A percentile compares a stretch with the other conserved stretches of the same genome.
These are phyloP conservation scores for Paraconiothyrium brasiliense DNA, from an alignment of 2,329 filamentous ascomycete genomes.

Conservation along the genomic window DNA sequence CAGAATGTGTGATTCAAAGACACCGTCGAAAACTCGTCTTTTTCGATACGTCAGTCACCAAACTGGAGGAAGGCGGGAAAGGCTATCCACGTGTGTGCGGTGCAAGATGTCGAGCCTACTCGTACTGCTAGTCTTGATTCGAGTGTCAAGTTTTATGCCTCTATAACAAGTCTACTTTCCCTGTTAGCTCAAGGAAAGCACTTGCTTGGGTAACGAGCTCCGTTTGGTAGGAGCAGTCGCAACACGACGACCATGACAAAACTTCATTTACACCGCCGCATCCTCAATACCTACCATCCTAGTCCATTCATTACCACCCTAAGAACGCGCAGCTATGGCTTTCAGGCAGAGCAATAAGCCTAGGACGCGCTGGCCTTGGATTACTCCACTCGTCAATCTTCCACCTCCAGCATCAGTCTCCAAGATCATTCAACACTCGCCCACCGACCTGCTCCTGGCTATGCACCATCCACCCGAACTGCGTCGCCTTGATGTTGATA, in stretches of 20 bases:
- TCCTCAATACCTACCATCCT: neutral
- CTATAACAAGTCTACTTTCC: too few relatives aligned
- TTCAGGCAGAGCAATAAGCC: neutral
- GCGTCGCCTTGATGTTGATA: neutral
- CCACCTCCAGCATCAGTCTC: neutral
- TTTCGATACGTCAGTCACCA: too few relatives aligned
- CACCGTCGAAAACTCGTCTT: too few relatives aligned
- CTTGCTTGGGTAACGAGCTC: neutral
- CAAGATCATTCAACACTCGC: slow-evolving; percentile 5
- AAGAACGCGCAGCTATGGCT: too few relatives aligned
- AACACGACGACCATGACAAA: neutral
- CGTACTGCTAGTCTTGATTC: neutral
- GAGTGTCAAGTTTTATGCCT: too few relatives aligned
- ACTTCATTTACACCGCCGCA: neutral
- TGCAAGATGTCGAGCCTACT: too few relatives aligned
- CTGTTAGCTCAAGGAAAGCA: neutral
- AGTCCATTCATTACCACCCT: neutral
- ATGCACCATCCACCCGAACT: slow-evolving; percentile 4
- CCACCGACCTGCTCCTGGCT: neutral
- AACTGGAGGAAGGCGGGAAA: too few relatives aligned
- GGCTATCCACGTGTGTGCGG: too few relatives aligned
- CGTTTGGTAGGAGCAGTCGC: neutral
- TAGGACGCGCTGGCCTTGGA: neutral
- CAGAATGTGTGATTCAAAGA: too few relatives aligned
- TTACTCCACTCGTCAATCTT: slow-evolving; percentile 2